Evolutionary conservation across 768 basidiomycete genomes (phyloP).

Genomic region (Boletus vermiculosoides): DNA sequence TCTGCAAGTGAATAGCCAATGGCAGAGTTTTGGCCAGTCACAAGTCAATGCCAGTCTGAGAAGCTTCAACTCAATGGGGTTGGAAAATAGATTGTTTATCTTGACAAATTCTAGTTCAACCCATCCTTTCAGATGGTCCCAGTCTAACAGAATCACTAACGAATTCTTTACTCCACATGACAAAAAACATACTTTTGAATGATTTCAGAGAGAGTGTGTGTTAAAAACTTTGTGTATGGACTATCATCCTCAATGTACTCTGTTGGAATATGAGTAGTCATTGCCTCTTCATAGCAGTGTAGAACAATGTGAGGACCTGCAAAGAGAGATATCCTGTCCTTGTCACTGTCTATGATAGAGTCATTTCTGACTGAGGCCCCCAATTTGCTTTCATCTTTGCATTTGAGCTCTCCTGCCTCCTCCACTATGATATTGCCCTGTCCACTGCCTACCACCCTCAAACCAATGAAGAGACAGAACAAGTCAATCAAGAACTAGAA

Average conservation of each 20-base stretch:
- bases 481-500: too few relatives aligned
- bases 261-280: background rate
- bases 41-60: background rate
- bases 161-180: background rate
- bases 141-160: background rate
- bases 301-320: conserved; percentile 11
- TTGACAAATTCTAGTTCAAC: background rate
- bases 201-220: background rate
- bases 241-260: background rate
- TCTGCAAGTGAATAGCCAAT: conserved; percentile 1
- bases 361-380: too few relatives aligned
- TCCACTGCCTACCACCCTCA: too few relatives aligned
- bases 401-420: too few relatives aligned
- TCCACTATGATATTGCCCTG: too few relatives aligned
- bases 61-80: background rate
- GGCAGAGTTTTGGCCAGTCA: conserved; percentile 2
- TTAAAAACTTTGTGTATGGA: background rate
- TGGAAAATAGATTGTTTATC: background rate
- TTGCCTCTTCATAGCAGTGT: conserved; percentile 5
- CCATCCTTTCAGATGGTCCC: background rate
- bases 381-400: too few relatives aligned
- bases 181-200: background rate
- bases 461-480: too few relatives aligned
- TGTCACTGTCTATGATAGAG: too few relatives aligned
- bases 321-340: conserved; percentile 5